Base-by-base conservation (phyloP, 805 yeast genomes). In the Candida qinlingensis region DNA sequence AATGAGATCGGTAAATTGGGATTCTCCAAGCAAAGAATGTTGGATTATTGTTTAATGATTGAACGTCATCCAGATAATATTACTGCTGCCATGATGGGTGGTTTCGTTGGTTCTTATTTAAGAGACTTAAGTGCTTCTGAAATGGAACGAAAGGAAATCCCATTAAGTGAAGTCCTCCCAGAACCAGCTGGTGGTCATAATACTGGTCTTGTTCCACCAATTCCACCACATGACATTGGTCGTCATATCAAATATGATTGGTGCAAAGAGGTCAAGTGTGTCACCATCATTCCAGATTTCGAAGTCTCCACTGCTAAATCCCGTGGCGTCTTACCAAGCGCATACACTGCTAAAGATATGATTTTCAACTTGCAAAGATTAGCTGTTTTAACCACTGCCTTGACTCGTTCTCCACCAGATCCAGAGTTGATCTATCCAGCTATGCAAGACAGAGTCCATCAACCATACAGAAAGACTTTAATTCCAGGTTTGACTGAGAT, bases 31-130 rank as follows among this genome's bases (percentile, higher is more conserved):
- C 83, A 80, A 58, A 76, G 98, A 58, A 77, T 94, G 82, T 73
- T 94, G 59, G 99, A 94, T 67, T 94, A 87, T 73, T 89, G 97
- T 67, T 76, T 94, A 58, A 87, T 94, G 94, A 91, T 94, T 57
- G 99, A 94, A 72, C 83, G 98, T 65, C 99, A 94, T 62, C 99
- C 99, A 35, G 99, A 94, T 69, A 94, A 94, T 67, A 91, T 94
- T 61, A 89, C 97, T 10, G 99, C 99, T 33, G 96, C 99, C 36
- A 89, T 94, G 96, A 85, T 91, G 83, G 99, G 99, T 51, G 97
- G 99, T 1, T 94, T 94, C 66, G 96, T 91, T 39, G 99, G 99
- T 40, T 89, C 97, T 4, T 94, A 86, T 67, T 76, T 94, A 62
- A 80, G 96, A 60, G 95, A 87, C 53, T 71, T 94, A 50, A 73